Evolutionary conservation across 495 filamentous ascomycete genomes (phyloP), one percentile per base, ranked within the genome.

Genomic region (Aspergillus cristatus): DNA sequence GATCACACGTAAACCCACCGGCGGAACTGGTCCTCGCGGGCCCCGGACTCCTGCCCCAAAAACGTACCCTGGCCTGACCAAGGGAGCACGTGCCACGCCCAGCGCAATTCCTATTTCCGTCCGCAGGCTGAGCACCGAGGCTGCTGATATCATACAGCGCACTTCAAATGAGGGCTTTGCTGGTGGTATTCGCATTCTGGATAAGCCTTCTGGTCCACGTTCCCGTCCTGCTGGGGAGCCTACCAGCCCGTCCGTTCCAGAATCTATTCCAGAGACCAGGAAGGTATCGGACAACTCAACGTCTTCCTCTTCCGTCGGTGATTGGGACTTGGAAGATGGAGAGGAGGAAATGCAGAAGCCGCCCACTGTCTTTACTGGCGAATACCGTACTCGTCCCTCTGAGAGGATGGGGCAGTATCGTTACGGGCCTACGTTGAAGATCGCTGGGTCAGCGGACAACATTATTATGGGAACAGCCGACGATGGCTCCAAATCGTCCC

Each of bases 391-490:
- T 6, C 43, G 41, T 14, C 24, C 15, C 1, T 22, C 38, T 11
- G 13, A 20, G 1, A 31, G 15, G 14, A 20, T 32, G 7, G 37
- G 18, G 10, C 31, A 28, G 14, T 26, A 20, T 11, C 24, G 18
- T 12, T 13, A 45, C 20, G 55, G 55, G 0, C 60, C 62, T 13
- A 63, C 30, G 11, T 42, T 67, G 6, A 55, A 38, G 20, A 58
- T 67, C 18, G 56, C 57, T 0, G 28, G 47, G 1, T 58, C 53
- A n/a, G 63, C 63, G 11, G 52, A 63, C 6, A 41, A 50, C 8
- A 38, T 62, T 3, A 62, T 65, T 14, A 60, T 60, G 50, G 61
- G 61, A 7, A 31, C 41, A 28, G 48, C 33, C 6, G 35, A 15
- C 15, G 31, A 14, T 8, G 31, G 30, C 11, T 18, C 14, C 14